These are phyloP conservation scores for Astragalus glycyphyllos DNA, from an alignment of 306 rosid species.

Conservation along the genomic window DNA sequence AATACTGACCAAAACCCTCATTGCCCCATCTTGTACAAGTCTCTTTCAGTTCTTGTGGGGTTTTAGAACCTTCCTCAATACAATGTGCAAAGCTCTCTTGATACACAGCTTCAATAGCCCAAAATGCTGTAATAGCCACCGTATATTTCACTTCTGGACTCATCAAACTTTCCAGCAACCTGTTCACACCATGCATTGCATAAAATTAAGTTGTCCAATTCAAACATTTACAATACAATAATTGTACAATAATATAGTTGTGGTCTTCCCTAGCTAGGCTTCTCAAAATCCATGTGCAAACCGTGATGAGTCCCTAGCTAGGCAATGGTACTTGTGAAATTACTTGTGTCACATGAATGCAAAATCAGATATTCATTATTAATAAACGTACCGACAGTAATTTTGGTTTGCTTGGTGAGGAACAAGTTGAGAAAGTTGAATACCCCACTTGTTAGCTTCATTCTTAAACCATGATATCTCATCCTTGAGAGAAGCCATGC, in stretches of 20 bases:
- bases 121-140: constrained; percentile 70
- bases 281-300: too few relatives aligned
- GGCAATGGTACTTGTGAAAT: too few relatives aligned
- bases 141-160: constrained; percentile 62
- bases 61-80: constrained; percentile 65
- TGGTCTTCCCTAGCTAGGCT: too few relatives aligned
- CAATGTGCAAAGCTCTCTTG: constrained; percentile 84
- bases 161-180: constrained; percentile 76
- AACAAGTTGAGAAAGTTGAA: constrained; percentile 52
- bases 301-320: too few relatives aligned
- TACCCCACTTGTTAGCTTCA: constrained; percentile 67
- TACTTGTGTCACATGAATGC: too few relatives aligned
- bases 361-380: not conserved
- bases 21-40: constrained; percentile 86
- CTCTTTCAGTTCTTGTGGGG: constrained; percentile 67
- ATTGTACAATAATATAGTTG: too few relatives aligned
- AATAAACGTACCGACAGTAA: constrained; percentile 62
- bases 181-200: constrained; percentile 38
- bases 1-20: constrained; percentile 71
- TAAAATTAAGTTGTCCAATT: not conserved
- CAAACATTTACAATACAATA: not conserved
- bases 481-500: constrained; percentile 67
- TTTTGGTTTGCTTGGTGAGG: constrained; percentile 57
- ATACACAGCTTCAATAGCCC: constrained; percentile 88
- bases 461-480: constrained; percentile 80